Base-by-base conservation (phyloP, 2,329 filamentous ascomycete genomes). In the Pseudocercospora fuligena region DNA sequence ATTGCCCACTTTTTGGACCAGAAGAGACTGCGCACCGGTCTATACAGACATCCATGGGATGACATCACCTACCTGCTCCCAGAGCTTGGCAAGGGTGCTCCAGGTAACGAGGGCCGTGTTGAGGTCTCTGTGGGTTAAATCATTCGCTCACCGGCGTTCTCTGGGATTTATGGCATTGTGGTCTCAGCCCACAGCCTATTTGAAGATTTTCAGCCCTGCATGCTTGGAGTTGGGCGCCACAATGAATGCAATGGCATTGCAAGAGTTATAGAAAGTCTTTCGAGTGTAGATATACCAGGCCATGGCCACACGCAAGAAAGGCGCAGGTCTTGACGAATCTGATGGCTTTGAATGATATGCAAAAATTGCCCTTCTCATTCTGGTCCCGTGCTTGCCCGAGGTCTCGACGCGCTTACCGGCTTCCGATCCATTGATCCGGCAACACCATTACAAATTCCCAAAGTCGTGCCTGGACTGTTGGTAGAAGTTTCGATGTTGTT, bases 1-100 rank as follows among this genome's bases (percentile, higher is more conserved):
- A 99, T 99, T 91, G 95, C 95, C 78, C 95, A 99, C 85, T 98
- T 94, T 88, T 90, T 99, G 77, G 95, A 99, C 86, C 95, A 99
- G 89, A 99, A 99, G 94, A 90, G 95, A 83, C 88, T 99, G 82
- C 92, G 94, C 78, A 99, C 95, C 78, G 95, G 95, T 81, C 89
- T 99, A 73, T 99, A 99, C 92, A 92, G 95, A 81, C 93, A 80
- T 89, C 95, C 95, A 80, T 98, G 95, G 95, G 95, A 97, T 81
- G 94, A 97, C 82, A 97, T 97, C 80, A 97, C 93, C 73, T 97
- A 97, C 84, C 88, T 97, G 75, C 90, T 97, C 75, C 93, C 93
- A 78, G 92, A 87, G 82, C 85, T 97, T 70, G 85, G 87, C 76
- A 87, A 90, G 79, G 87, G 87, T 69, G 87, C 89, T 67, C 87